Evolutionary conservation across 2,329 filamentous ascomycete species (phyloP).

Genomic region (Colletotrichum sidae): DNA sequence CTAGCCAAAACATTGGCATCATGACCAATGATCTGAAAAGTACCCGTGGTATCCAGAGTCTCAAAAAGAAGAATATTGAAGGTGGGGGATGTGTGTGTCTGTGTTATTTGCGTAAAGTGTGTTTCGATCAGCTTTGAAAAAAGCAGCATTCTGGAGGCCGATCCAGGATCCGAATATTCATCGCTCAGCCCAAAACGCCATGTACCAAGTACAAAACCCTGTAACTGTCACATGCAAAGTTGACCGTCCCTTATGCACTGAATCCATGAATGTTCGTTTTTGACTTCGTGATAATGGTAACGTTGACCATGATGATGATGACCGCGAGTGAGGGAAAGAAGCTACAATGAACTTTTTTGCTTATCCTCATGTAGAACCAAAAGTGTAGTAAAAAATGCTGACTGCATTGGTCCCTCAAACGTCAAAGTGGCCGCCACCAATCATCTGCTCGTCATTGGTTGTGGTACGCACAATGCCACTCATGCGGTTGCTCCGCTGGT

Average conservation of each 20-base stretch:
- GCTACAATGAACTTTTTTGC: slow-evolving; percentile 25
- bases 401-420: slow-evolving; percentile 55
- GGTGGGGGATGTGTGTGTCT: background rate
- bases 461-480: slow-evolving; percentile 71
- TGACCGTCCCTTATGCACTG: slow-evolving; percentile 39
- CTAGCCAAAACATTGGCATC: slow-evolving; percentile 2
- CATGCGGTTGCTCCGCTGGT: slow-evolving; percentile 69
- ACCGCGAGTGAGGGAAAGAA: slow-evolving; percentile 14
- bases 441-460: slow-evolving; percentile 71
- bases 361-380: slow-evolving; percentile 26
- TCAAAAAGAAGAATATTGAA: slow-evolving; percentile 14
- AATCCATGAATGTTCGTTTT: slow-evolving; percentile 38
- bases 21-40: slow-evolving; percentile 11
- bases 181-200: slow-evolving; percentile 38
- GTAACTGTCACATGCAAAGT: slow-evolving; percentile 36
- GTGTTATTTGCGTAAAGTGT: background rate
- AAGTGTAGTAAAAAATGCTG: slow-evolving; percentile 10
- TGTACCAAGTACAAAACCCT: slow-evolving; percentile 33
- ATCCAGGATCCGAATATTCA: slow-evolving; percentile 33
- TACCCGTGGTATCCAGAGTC: slow-evolving; percentile 9
- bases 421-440: slow-evolving; percentile 73
- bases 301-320: background rate
- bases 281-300: slow-evolving; percentile 30
- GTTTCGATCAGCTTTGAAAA: slow-evolving; percentile 30
- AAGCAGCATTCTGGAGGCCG: slow-evolving; percentile 34